Evolutionary conservation across 2,329 filamentous ascomycete species (phyloP).

Genomic region (Arthrocladium fulminans): DNA sequence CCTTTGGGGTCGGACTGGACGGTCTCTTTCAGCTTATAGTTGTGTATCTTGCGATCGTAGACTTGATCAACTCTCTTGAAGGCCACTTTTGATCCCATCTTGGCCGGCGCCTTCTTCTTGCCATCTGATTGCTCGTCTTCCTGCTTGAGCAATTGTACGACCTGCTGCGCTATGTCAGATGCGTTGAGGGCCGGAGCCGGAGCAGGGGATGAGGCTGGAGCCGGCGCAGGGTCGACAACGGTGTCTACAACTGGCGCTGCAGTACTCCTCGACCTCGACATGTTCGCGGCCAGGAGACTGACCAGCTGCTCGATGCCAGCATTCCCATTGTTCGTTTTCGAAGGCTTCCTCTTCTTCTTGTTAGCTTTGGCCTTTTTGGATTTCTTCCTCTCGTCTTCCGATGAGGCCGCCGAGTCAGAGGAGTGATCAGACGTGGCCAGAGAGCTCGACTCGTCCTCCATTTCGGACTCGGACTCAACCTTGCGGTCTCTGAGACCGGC

Average conservation of each 20-base stretch:
- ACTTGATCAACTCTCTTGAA: slow-evolving; percentile 60
- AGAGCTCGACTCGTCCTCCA: background rate
- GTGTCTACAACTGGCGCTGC: background rate
- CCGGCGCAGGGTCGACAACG: background rate
- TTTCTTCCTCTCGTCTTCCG: slow-evolving; percentile 13
- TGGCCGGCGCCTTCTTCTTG: slow-evolving; percentile 26
- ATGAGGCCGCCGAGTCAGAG: slow-evolving; percentile 10
- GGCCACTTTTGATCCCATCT: slow-evolving; percentile 48
- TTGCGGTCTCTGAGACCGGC: background rate
- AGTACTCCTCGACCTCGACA: background rate
- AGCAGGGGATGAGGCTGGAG: background rate
- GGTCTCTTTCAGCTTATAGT: slow-evolving; percentile 61
- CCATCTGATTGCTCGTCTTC: background rate
- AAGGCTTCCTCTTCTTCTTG: slow-evolving; percentile 9
- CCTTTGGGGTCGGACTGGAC: slow-evolving; percentile 50
- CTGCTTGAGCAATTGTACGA: slow-evolving; percentile 4
- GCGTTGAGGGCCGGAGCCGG: background rate
- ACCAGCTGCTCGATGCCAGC: slow-evolving; percentile 1
- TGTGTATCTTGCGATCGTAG: slow-evolving; percentile 50
- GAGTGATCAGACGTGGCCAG: slow-evolving; percentile 9
- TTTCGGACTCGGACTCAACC: slow-evolving; percentile 1
- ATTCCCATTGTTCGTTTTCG: slow-evolving; percentile 6
- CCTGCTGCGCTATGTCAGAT: slow-evolving; percentile 3
- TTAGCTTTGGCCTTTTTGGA: slow-evolving; percentile 15
- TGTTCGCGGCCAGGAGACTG: background rate